Base-by-base conservation (phyloP, 371 early-diverging fungal species). In the Lichtheimia hyalospora region DNA sequence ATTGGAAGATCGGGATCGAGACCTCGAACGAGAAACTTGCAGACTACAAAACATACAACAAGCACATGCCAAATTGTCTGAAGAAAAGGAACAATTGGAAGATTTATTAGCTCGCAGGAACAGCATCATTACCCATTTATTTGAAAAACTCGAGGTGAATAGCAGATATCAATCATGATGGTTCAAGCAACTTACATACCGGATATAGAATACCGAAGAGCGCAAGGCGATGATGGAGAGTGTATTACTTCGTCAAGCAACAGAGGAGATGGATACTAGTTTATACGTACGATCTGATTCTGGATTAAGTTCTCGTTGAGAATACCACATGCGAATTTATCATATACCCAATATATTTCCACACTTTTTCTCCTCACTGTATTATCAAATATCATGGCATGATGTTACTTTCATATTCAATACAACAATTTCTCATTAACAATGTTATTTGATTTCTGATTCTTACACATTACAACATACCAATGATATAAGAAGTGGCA, bases 171-270 rank as follows among this genome's bases (percentile, higher is more conserved):
- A 34, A 34, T 34, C 34, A 1, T 34, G 6, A 34, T 34, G 34
- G 10, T 34, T 2, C 34, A 34, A 34, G 10, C 34, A 34, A 34
- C 34, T 34, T 34, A 34, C 34, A 34, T 34, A 34, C 10, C 34
- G 34, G 34, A 6, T 21, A 16, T 39, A 75, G 74, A 67, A 59
- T 5, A 65, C 70, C 20, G 70, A 71, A 24, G 76, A 74, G 40
- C 64, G 74, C 15, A 72, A 72, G 27, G 66, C 74, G 43, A 66
- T 73, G 21, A 66, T 74, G 67, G 77, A 72, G 41, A 74, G 69
- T 56, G 74, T 74, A 16, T 48, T 79, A 14, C 61, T 64, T 34
- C 67, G 74, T 42, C 80, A 79, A 57, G 80, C 74, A 41, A 76
- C 74, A 2, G 77, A 67, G 40, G 67, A 67, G 25, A 51, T 67